Conservation (phyloP, 495 filamentous ascomycete genomes). For the Wilcoxina mikolae region DNA sequence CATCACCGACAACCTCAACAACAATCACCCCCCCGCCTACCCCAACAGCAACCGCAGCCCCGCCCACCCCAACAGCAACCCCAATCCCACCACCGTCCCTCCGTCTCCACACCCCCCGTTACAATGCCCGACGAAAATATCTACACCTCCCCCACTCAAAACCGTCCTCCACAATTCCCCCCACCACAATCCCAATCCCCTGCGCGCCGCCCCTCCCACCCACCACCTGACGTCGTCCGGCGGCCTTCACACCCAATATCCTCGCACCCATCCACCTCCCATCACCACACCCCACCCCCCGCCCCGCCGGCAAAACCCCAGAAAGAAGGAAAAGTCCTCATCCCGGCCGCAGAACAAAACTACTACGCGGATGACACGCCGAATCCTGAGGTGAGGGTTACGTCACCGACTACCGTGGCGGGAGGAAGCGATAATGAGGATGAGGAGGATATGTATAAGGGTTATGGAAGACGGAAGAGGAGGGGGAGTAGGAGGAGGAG, state of each 20-base stretch:
- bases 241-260: not conserved
- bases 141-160: not conserved
- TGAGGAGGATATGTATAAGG: slow-evolving; percentile 5
- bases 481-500: slow-evolving; percentile 10
- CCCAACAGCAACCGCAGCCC: not conserved
- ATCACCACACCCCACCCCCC: not conserved
- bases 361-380: slow-evolving; percentile 4
- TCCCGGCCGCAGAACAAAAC: not conserved
- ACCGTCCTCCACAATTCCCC: not conserved
- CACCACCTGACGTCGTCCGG: not conserved
- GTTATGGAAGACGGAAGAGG: slow-evolving; percentile 7
- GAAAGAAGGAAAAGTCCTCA: slow-evolving; percentile 7
- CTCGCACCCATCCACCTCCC: not conserved
- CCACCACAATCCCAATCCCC: not conserved
- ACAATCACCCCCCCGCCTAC: not conserved
- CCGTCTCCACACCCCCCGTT: not conserved
- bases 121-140: not conserved
- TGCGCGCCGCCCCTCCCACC: not conserved
- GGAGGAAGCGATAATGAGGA: slow-evolving; percentile 23
- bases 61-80: not conserved
- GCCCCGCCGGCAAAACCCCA: slow-evolving; percentile 1
- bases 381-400: slow-evolving; percentile 26
- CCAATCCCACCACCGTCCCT: too few species aligned
- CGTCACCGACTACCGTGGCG: slow-evolving; percentile 27
- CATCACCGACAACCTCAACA: not conserved